Evolutionary conservation across 768 basidiomycete genomes (phyloP).

Genomic region (Dacryopinax spathularia): DNA sequence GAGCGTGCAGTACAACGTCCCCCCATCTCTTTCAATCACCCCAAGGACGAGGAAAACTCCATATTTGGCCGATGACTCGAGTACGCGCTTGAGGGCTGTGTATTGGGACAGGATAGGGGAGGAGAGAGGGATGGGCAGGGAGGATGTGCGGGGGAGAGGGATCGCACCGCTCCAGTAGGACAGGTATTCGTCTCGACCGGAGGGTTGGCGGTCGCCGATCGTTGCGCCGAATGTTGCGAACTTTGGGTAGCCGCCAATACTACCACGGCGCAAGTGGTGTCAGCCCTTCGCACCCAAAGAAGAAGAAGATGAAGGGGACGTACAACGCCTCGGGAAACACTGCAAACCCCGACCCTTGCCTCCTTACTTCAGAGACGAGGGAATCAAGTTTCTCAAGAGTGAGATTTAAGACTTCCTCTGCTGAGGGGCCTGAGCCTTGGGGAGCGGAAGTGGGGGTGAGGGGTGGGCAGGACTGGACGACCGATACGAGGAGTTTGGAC

Average conservation of each 20-base stretch:
- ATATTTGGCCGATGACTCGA: slow-evolving; percentile 34
- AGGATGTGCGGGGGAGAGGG: slow-evolving; percentile 26
- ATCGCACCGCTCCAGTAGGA: slow-evolving; percentile 42
- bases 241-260: slow-evolving; percentile 16
- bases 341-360: slow-evolving; percentile 6
- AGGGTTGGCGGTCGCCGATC: slow-evolving; percentile 36
- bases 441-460: background rate
- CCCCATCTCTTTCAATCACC: slow-evolving; percentile 43
- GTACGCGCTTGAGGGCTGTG: slow-evolving; percentile 33
- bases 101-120: slow-evolving; percentile 22
- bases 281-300: too few relatives aligned
- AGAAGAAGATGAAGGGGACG: too few relatives aligned
- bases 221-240: slow-evolving; percentile 30
- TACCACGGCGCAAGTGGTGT: too few relatives aligned
- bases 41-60: slow-evolving; percentile 46
- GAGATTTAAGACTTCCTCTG: slow-evolving; percentile 7
- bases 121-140: background rate
- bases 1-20: slow-evolving; percentile 48
- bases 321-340: slow-evolving; percentile 17
- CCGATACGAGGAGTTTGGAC: slow-evolving; percentile 10
- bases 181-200: slow-evolving; percentile 46
- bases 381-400: slow-evolving; percentile 13
- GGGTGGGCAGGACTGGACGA: slow-evolving; percentile 13
- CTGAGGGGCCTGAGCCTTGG: background rate
- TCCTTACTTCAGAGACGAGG: slow-evolving; percentile 7